Conservation (phyloP, 371 early-diverging fungal species). For the Mortierella sp. region DNA sequence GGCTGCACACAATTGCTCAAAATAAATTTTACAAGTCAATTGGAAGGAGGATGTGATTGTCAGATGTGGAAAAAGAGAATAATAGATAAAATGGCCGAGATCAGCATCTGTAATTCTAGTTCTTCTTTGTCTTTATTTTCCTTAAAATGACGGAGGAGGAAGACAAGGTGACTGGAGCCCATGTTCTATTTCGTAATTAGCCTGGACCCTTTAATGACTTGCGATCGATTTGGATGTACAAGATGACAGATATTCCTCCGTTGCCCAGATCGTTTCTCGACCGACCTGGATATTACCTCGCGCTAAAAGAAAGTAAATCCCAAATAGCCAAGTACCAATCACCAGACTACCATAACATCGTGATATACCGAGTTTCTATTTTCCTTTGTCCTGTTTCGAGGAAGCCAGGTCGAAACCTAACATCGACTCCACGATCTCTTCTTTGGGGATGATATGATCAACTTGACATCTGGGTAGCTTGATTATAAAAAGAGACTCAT, state of each 20-base stretch:
- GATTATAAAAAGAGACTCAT: not conserved
- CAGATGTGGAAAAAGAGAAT: not conserved
- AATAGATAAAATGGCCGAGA: not conserved
- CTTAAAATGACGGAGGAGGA: too few relatives aligned
- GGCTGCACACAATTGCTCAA: too few relatives aligned
- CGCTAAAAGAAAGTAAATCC: not conserved
- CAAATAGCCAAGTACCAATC: not conserved
- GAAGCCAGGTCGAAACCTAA: not conserved
- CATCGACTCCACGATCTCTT: not conserved
- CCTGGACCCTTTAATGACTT: too few relatives aligned
- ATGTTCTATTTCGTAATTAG: too few relatives aligned
- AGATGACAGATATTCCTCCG: not conserved
- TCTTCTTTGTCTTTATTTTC: not conserved
- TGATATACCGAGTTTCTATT: not conserved
- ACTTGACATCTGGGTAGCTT: not conserved
- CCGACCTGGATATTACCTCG: not conserved
- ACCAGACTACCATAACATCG: not conserved
- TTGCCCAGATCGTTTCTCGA: slow-evolving; percentile 2
- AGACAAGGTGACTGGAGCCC: too few relatives aligned
- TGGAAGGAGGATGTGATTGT: too few relatives aligned
- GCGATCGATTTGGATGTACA: too few relatives aligned
- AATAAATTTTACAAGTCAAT: too few relatives aligned
- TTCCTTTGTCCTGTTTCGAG: slow-evolving; percentile 1
- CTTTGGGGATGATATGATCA: not conserved
- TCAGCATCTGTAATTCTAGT: slow-evolving; percentile 2